Base-by-base conservation (phyloP, 192 early-diverging fungal species). In the Rhizophagus sp. region DNA sequence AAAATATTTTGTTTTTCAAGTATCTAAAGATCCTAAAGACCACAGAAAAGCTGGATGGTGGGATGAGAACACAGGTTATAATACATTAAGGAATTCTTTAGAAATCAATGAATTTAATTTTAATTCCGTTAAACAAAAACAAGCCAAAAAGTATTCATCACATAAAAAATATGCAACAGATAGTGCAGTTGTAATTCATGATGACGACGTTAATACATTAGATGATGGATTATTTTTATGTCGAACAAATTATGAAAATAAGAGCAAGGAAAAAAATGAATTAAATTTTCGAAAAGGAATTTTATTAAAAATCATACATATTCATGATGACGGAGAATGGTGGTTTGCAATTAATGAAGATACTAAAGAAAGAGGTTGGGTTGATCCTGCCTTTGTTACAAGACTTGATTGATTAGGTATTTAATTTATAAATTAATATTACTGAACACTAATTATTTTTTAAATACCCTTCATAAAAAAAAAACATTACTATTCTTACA, bases 161-260 rank as follows among this genome's bases (percentile, higher is more conserved):
- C 78, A 79, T 62, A 33, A 41, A 79, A 79, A 79, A 57, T 71
- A 79, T 71, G 25, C 50, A 11, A 79, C 78, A 12, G 78, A 79
- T 69, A 62, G 78, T 57, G 50, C 19, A 62, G 1, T 79, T 22
- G 41, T 2, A 63, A 9, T 19, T 13, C 6, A 27, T 17, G 73
- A 66, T 69, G 63, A 79, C 25, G 78, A 82, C 11, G 75, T n/a
- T n/a, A n/a, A 81, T 62, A 65, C 82, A 77, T 81, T 76, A 25
- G 73, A 82, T 1, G 73, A 83, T 33, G 79, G 79, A 10, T 27
- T 84, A 61, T 86, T 86, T 82, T 80, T 82, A 62, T 83, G 81
- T 74, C 72, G 72, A n/a, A 79, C 85, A n/a, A 79, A 82, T 68
- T 79, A 81, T 39, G 63, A 65, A 17, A 82, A 84, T 65, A 81